Percentiles rank a stretch among this genome's conserved stretches.
These are phyloP conservation scores for Acanthamoeba sp. DNA, from an alignment of 208 protist species.

Conservation along the genomic window DNA sequence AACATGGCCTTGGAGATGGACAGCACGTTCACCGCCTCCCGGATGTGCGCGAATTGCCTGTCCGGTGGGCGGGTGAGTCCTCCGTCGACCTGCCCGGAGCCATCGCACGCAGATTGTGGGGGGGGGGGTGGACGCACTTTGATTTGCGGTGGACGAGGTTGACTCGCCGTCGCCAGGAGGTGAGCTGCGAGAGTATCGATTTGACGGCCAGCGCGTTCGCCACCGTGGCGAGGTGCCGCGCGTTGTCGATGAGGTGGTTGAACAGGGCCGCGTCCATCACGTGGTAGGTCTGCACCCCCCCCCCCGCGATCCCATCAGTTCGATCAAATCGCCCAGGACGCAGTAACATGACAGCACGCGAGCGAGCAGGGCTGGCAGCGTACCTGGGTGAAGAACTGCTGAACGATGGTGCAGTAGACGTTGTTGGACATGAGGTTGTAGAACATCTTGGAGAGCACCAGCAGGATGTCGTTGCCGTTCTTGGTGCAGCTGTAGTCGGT, in stretches of 20 bases:
- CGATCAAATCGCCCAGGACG: background rate
- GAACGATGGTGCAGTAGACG: slow-evolving; percentile 52
- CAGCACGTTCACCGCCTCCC: slow-evolving; percentile 66
- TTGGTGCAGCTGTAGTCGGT: slow-evolving; percentile 51
- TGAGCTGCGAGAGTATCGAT: slow-evolving; percentile 57
- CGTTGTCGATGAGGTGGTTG: slow-evolving; percentile 70
- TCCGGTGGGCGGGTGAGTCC: background rate
- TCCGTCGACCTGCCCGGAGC: no score
- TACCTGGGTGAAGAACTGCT: slow-evolving; percentile 71
- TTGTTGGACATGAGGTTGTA: slow-evolving; percentile 68
- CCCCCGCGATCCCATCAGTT: no score
- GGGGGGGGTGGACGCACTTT: background rate
- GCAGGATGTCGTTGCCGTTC: slow-evolving; percentile 49
- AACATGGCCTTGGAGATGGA: slow-evolving; percentile 69
- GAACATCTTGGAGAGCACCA: slow-evolving; percentile 70
- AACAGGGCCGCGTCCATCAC: slow-evolving; percentile 67
- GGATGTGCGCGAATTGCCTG: slow-evolving; percentile 65
- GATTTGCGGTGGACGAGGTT: slow-evolving; percentile 64
- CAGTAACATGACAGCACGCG: background rate
- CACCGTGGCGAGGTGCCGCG: slow-evolving; percentile 61
- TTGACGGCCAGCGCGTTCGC: slow-evolving; percentile 61
- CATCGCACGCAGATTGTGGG: no score
- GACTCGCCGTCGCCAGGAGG: slow-evolving; percentile 28
- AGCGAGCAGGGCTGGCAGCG: background rate
- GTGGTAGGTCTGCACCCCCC: background rate